A percentile compares a stretch with the other conserved stretches of the same genome.
Evolutionary conservation across 2,329 filamentous ascomycete species (phyloP).

Genomic region (Neonectria ditissima): DNA sequence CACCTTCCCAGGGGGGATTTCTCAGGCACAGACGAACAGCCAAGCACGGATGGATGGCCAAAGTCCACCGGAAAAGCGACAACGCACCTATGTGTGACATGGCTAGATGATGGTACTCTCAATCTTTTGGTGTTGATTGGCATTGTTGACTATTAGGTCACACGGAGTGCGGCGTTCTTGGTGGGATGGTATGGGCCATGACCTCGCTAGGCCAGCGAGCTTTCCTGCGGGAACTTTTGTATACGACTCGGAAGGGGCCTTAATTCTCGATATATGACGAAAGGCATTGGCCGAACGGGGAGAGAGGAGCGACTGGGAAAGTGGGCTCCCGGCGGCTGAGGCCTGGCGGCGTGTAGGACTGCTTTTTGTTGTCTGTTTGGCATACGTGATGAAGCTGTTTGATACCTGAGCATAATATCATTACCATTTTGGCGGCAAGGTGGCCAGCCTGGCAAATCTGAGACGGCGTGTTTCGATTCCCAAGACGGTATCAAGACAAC

Average conservation of each 20-base stretch:
- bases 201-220: conserved; percentile 19
- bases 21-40: conserved; percentile 31
- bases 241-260: conserved; percentile 33
- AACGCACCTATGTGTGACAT: conserved; percentile 52
- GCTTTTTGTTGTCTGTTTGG: conserved; percentile 30
- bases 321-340: conserved; percentile 23
- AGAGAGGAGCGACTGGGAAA: conserved; percentile 24
- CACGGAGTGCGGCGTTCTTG: conserved; percentile 44
- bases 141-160: conserved; percentile 28
- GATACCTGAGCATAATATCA: conserved; percentile 46
- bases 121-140: conserved; percentile 34
- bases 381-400: conserved; percentile 40
- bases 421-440: conserved; percentile 24
- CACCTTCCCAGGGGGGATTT: conserved; percentile 42
- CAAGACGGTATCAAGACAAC: background rate
- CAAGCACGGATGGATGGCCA: conserved; percentile 53
- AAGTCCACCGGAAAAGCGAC: conserved; percentile 65
- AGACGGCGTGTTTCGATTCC: conserved; percentile 6
- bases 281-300: conserved; percentile 29
- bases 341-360: conserved; percentile 29
- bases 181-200: conserved; percentile 30
- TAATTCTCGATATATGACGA: conserved; percentile 29
- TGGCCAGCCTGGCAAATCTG: background rate
- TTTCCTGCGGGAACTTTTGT: conserved; percentile 25
- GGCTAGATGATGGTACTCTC: conserved; percentile 13